phyloP scores from a whole-genome alignment of 1,139 yeast species.

The Saccharomyces hybrid region DNA sequence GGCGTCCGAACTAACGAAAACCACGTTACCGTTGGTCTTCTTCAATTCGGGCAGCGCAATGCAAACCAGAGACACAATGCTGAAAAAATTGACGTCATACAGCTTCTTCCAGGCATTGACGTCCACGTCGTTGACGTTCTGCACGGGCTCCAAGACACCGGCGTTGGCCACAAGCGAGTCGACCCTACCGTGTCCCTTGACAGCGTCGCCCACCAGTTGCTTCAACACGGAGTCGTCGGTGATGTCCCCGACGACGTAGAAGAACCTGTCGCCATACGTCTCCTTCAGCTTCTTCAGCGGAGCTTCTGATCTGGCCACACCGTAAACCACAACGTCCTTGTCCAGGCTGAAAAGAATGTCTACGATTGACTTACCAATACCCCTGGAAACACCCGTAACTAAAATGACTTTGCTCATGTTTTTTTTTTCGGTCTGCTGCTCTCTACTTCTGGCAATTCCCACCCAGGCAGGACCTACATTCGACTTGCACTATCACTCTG shows the following conservation, averaged over 20 bases:
- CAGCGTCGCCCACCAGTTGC: constrained; percentile 42
- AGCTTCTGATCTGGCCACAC: constrained; percentile 60
- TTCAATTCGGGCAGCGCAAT: constrained; percentile 53
- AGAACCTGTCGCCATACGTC: constrained; percentile 47
- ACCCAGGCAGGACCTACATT: constrained; percentile 16
- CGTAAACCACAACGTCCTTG: constrained; percentile 55
- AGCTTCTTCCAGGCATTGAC: constrained; percentile 53
- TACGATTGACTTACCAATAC: constrained; percentile 73
- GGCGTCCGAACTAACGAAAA: constrained; percentile 86
- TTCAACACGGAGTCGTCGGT: constrained; percentile 39
- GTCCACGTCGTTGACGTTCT: constrained; percentile 35
- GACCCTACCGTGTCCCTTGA: constrained; percentile 42
- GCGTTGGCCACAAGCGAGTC: constrained; percentile 79
- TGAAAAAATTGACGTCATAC: constrained; percentile 72
- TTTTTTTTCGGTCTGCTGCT: background rate
- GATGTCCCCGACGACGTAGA: constrained; percentile 61
- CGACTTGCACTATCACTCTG: constrained; percentile 33
- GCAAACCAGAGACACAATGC: constrained; percentile 58
- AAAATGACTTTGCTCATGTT: constrained; percentile 36
- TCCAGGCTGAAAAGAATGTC: constrained; percentile 40
- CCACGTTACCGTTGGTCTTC: constrained; percentile 38
- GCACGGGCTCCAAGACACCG: constrained; percentile 78
- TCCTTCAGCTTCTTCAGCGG: constrained; percentile 40
- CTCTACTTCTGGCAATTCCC: background rate
- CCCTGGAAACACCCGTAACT: constrained; percentile 69